Percentiles rank a stretch among this genome's conserved stretches.
Conservation (phyloP, 768 basidiomycete species). For the Favolaschia claudopus region DNA sequence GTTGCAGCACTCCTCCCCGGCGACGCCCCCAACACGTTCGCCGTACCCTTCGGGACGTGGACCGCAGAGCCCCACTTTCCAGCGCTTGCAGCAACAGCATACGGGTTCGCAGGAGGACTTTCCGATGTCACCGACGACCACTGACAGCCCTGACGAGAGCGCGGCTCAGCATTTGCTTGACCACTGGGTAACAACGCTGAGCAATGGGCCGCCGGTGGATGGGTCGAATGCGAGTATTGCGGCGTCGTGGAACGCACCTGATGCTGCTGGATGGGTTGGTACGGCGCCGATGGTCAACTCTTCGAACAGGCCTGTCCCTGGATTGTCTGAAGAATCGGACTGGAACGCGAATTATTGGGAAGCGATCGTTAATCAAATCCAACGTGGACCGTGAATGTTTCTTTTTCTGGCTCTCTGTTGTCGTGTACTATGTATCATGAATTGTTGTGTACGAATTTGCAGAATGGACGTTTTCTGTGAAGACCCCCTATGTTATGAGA, state of each 20-base stretch:
- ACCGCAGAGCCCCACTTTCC: conserved; percentile 62
- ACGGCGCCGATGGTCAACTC: conserved; percentile 47
- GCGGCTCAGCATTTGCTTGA: conserved; percentile 81
- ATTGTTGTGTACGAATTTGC: conserved; percentile 13
- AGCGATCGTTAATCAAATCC: conserved; percentile 71
- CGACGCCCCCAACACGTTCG: conserved; percentile 43
- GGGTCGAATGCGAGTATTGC: conserved; percentile 52
- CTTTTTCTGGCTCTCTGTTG: not conserved
- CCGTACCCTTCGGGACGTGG: conserved; percentile 39
- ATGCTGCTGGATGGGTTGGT: conserved; percentile 67
- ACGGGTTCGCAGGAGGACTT: conserved; percentile 50
- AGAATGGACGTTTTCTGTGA: not conserved
- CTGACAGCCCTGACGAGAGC: conserved; percentile 81
- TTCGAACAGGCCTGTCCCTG: conserved; percentile 55
- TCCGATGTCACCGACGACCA: conserved; percentile 64
- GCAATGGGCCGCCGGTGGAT: conserved; percentile 63
- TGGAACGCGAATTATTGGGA: conserved; percentile 89
- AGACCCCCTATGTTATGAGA: conserved; percentile 1
- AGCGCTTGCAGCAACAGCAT: conserved; percentile 70
- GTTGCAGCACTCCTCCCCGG: conserved; percentile 49
- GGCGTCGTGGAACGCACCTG: conserved; percentile 69
- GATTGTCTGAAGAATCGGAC: conserved; percentile 65
- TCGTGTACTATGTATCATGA: conserved; percentile 4
- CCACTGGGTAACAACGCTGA: conserved; percentile 86
- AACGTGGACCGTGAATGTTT: conserved; percentile 43